Base-by-base conservation (phyloP, 176 grass and related monocot species). In the Avena insularis region DNA sequence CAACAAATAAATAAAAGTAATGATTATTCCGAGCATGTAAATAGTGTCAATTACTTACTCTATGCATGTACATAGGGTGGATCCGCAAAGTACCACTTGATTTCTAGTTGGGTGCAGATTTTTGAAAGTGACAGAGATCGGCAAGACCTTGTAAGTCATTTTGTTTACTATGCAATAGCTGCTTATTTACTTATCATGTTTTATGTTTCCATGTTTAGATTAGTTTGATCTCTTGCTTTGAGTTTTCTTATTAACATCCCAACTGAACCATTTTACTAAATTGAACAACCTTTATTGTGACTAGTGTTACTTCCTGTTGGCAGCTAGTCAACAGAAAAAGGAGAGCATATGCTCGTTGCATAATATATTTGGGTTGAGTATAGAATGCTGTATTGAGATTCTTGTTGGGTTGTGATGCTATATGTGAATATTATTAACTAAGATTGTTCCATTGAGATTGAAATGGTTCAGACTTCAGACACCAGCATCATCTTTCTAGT, bases 121-220 rank as follows among this genome's bases (percentile, higher is more conserved):
- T 99, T 99, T 84, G 92, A 94, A 95, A 99, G 97, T 12, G 97
- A 99, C 49, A 81, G 97, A 85, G 97, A 99, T 89, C 90, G 94
- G 38, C 94, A 94, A 81, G 97, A 99, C 83, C 97, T 99, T 90
- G 97, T 99, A 88, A 88, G 97, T 91, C 86, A 85, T 50, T 82
- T 73, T 65, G 20, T 62, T 61, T 73, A 25, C 12, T 40, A 61
- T 88, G 20, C 13, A 84, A 70, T 27, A 11, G 2, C 9, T 64
- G 33, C 33, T 35, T 35, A 59, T 17, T 33, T 53, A 2, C 40
- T 56, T 74, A 20, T 48, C 45, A 8, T 20, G 16, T 19, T 31
- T 79, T 67, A 56, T 48, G 35, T 48, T 10, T 25, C 23, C 75
- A 27, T 66, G 23, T 61, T 60, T 56, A 50, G 45, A 86, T 90